phyloP scores from a whole-genome alignment of 257 asterid species.

The Nyctanthes arbortristis region DNA sequence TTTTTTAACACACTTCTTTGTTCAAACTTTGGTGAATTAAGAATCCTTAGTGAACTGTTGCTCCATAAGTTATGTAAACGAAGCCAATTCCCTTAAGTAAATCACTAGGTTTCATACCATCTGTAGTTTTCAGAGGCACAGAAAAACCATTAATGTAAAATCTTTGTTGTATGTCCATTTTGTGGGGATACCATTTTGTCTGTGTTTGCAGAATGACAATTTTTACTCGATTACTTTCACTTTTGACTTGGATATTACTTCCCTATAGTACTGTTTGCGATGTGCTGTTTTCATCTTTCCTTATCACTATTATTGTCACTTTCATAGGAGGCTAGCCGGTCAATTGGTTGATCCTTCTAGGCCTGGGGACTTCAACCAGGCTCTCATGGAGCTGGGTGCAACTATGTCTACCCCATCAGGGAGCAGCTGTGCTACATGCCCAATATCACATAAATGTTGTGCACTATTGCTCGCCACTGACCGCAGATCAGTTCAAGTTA shows the following conservation, averaged over 20 bases:
- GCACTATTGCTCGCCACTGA: slow-evolving; percentile 62
- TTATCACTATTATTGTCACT: slow-evolving; percentile 14
- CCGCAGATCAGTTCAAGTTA: slow-evolving; percentile 63
- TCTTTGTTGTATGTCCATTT: background rate
- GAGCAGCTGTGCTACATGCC: slow-evolving; percentile 79
- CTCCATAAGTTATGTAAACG: background rate
- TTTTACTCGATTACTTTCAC: background rate
- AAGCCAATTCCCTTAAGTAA: background rate
- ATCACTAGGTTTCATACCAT: background rate
- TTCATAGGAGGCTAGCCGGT: slow-evolving; percentile 70
- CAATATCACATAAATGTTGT: slow-evolving; percentile 69
- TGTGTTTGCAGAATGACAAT: too few relatives aligned
- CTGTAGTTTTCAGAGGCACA: background rate
- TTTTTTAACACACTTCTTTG: background rate
- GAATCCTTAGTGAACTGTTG: background rate
- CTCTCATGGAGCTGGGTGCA: slow-evolving; percentile 99
- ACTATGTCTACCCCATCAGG: slow-evolving; percentile 58
- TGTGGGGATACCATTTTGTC: too few relatives aligned
- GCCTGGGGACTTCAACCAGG: slow-evolving; percentile 98
- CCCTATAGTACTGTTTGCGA: background rate
- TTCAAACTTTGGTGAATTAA: background rate
- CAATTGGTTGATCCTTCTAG: slow-evolving; percentile 82
- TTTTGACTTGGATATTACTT: background rate
- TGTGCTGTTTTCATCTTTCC: background rate
- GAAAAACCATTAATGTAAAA: background rate